Conservation (phyloP, 2,329 filamentous ascomycete species). For the Hortaea werneckii region DNA sequence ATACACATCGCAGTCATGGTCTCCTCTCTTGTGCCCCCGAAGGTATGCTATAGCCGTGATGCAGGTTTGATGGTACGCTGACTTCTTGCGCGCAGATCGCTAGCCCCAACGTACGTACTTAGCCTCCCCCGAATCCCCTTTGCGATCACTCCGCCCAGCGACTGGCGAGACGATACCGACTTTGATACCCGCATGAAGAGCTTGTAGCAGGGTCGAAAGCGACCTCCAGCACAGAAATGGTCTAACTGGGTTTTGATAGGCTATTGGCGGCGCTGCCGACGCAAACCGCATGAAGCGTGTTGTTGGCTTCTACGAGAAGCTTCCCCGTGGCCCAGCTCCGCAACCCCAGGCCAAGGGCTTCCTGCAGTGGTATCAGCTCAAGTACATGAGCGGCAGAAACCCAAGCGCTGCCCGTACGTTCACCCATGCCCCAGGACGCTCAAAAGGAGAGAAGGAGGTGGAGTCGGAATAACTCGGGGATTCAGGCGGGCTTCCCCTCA, state of each 20-base stretch:
- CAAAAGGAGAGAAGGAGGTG: neutral
- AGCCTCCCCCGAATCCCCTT: slow-evolving; percentile 2
- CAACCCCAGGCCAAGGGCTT: slow-evolving; percentile 72
- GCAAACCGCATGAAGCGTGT: slow-evolving; percentile 96
- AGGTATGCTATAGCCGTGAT: slow-evolving; percentile 51
- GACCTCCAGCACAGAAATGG: too few species aligned
- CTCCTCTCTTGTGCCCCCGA: slow-evolving; percentile 97
- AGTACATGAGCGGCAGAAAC: slow-evolving; percentile 86
- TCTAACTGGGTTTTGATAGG: slow-evolving; percentile 43
- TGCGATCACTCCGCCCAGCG: neutral
- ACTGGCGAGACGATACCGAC: too few species aligned
- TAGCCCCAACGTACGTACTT: slow-evolving; percentile 65
- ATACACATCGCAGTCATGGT: slow-evolving; percentile 25
- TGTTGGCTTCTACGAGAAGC: slow-evolving; percentile 97
- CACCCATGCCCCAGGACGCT: neutral
- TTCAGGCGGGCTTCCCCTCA: neutral
- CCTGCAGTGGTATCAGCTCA: slow-evolving; percentile 72
- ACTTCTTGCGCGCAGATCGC: slow-evolving; percentile 50
- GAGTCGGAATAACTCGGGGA: neutral
- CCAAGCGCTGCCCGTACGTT: slow-evolving; percentile 74
- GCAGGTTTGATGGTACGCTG: slow-evolving; percentile 9
- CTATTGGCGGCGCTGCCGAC: slow-evolving; percentile 88
- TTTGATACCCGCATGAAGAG: neutral
- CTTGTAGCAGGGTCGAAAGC: neutral
- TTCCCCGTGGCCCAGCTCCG: slow-evolving; percentile 84